These are phyloP conservation scores for Oryza glumipatula DNA, from an alignment of 176 grass and related monocot species.

Conservation along the genomic window DNA sequence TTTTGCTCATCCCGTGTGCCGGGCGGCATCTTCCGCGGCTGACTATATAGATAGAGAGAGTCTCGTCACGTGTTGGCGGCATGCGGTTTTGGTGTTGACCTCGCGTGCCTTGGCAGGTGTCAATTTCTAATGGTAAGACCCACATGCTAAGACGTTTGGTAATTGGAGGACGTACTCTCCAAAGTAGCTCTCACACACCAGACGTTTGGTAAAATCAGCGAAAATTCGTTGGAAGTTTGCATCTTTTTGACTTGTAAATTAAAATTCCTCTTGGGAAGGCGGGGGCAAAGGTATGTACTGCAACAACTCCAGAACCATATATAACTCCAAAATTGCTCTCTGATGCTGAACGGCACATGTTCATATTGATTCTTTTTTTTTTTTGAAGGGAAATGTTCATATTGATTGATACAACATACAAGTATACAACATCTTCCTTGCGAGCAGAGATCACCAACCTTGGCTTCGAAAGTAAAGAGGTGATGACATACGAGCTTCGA, in stretches of 20 bases:
- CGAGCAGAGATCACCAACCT: too few relatives aligned
- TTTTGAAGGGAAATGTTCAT: not conserved
- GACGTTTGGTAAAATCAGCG: not conserved
- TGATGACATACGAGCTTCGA: too few relatives aligned
- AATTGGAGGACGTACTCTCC: too few relatives aligned
- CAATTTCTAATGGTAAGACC: not conserved
- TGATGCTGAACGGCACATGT: not conserved
- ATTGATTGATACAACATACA: not conserved
- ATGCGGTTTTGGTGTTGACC: conserved; percentile 24
- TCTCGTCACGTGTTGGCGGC: not conserved
- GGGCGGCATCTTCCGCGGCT: not conserved
- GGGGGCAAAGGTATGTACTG: too few relatives aligned
- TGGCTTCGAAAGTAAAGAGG: not conserved
- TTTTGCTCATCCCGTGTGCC: conserved; percentile 1
- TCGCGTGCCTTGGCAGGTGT: not conserved
- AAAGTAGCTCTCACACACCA: not conserved
- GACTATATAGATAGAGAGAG: conserved; percentile 28
- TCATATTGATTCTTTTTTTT: not conserved
- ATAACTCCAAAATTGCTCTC: not conserved
- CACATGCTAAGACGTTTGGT: not conserved
- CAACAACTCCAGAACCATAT: too few relatives aligned
- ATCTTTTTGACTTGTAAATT: not conserved
- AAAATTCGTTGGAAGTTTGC: not conserved
- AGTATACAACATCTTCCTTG: not conserved
- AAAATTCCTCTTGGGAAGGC: not conserved